Evolutionary conservation across 805 yeast genomes (phyloP), one percentile per base, ranked within the genome.

Genomic region (Yueomyces sinensis): DNA sequence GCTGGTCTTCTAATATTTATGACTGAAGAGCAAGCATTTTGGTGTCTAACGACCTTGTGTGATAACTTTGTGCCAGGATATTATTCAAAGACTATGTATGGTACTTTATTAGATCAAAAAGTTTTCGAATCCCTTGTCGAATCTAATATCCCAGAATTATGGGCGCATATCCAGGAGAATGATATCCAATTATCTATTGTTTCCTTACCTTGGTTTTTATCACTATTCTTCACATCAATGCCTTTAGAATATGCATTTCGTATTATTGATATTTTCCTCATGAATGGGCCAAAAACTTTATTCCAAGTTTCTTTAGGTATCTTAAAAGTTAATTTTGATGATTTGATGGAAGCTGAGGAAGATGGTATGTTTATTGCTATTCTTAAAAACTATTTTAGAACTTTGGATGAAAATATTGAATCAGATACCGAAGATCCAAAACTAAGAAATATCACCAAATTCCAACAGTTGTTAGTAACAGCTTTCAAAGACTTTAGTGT

Each of bases 11-110:
- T 82, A 39, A 80, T 80, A 28, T 81, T 75, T 54, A 86, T 83
- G 80, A 80, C 93, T 7, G 99, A 91, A 56, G 98, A 89, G 44
- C 97, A 91, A 57, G 97, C 95, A 0, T 91, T 84, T 51, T 91
- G 97, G 97, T 74, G 89, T 38, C 65, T 91, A 37, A 72, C 76
- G 36, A 71, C 73, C 14, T 58, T 91, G 3, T 86, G 96, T 60
- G 94, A 86, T 39, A 70, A 74, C 28, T 71, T 82, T 39, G 81
- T 86, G 3, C 97, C 97, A 0, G 98, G 98, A 0, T 91, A 91
- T 56, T 91, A 91, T 51, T 87, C 97, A 3, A 83, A 76, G 48
- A 89, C 96, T 1, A 91, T 91, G 98, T 89, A 89, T 50, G 99
- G 99, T 18, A 91, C 95, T 1, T 61, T 91, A 22, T 62, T 91